These are phyloP conservation scores for Xylaria bambusicola DNA, from an alignment of 495 filamentous ascomycete species.

Conservation along the genomic window DNA sequence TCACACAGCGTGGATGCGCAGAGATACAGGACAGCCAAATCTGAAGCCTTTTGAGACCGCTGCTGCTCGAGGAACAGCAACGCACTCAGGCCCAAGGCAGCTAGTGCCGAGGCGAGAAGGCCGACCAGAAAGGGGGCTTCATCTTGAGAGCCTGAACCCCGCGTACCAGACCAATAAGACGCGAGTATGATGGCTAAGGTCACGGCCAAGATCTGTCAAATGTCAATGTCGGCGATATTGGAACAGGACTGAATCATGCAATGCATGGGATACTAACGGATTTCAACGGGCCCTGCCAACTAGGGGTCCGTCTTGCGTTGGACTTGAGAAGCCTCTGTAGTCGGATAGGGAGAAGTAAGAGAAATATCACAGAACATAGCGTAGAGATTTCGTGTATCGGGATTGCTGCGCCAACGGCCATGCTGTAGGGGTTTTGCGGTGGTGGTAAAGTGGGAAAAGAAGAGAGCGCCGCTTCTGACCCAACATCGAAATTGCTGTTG, in stretches of 20 bases:
- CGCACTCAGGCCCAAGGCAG: slow-evolving; percentile 32
- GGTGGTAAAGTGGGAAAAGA: too few species aligned
- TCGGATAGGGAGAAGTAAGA: background rate
- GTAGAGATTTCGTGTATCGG: too few species aligned
- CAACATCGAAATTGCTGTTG: too few species aligned
- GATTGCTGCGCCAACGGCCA: too few species aligned
- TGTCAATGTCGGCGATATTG: background rate
- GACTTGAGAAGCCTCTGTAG: background rate
- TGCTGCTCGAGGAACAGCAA: slow-evolving; percentile 19
- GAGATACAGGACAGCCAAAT: too few species aligned
- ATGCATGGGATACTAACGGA: background rate
- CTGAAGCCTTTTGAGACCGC: slow-evolving; percentile 30
- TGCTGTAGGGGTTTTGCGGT: too few species aligned
- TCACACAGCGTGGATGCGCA: too few species aligned
- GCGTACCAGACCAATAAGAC: background rate
- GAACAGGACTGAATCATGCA: background rate
- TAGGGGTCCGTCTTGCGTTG: background rate
- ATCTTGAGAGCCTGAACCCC: background rate
- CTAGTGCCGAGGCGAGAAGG: slow-evolving; percentile 29
- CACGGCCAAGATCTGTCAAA: background rate
- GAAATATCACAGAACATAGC: slow-evolving; percentile 6
- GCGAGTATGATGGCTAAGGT: background rate
- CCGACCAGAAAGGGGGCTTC: background rate
- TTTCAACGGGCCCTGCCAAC: background rate
- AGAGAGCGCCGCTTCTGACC: too few species aligned